These are phyloP conservation scores for Metschnikowia bowlesiae DNA, from an alignment of 805 yeast genomes.

Conservation along the genomic window DNA sequence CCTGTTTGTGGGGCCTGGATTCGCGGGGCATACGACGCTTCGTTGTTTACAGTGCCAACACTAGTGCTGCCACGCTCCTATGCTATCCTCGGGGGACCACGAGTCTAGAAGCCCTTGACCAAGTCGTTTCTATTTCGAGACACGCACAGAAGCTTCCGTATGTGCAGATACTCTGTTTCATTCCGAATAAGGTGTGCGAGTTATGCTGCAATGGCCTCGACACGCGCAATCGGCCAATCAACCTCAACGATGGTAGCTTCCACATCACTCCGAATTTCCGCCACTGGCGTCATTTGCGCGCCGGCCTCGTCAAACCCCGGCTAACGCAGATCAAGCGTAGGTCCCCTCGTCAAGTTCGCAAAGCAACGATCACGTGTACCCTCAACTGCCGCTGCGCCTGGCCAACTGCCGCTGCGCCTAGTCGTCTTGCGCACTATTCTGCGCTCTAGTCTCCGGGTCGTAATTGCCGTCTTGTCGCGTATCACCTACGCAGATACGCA, in stretches of 20 bases:
- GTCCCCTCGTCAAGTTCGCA: neutral
- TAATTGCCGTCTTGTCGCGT: neutral
- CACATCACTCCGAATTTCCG: too few relatives aligned
- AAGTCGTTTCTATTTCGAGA: neutral
- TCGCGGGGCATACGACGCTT: too few relatives aligned
- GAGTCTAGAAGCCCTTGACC: neutral
- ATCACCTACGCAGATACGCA: neutral
- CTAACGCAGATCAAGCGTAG: too few relatives aligned
- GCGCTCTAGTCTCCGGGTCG: too few relatives aligned
- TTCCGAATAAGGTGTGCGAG: neutral
- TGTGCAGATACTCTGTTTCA: neutral
- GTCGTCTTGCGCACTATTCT: neutral
- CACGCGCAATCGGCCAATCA: too few relatives aligned
- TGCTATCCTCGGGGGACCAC: neutral
- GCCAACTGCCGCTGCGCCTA: neutral
- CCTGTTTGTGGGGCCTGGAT: too few relatives aligned
- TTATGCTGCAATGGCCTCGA: too few relatives aligned
- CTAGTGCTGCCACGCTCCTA: neutral
- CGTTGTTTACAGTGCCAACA: neutral
- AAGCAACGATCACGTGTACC: neutral
- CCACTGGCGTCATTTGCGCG: too few relatives aligned
- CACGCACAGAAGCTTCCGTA: slow-evolving; percentile 3
- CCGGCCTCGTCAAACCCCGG: too few relatives aligned
- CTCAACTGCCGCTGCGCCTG: too few relatives aligned
- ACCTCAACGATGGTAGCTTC: too few relatives aligned